Base-by-base conservation (phyloP, 2,329 filamentous ascomycete genomes). In the Blastomyces parvus region DNA sequence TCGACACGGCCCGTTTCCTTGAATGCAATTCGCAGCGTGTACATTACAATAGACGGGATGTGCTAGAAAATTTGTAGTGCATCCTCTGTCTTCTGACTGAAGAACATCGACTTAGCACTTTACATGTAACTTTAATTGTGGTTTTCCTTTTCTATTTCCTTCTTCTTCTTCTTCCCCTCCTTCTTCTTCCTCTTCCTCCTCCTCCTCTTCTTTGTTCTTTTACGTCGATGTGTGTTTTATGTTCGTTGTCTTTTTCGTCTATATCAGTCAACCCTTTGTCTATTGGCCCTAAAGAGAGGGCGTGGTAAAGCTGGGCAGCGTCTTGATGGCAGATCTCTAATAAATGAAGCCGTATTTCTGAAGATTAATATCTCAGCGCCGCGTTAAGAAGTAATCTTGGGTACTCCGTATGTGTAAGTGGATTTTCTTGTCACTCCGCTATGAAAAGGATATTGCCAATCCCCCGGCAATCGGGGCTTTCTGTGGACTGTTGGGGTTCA, bases 1-100 rank as follows among this genome's bases (percentile, higher is more conserved):
- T 59, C 58, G 40, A 59, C 58, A 59, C 58, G 58, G 58, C 58
- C 42, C 55, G n/a, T 59, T 44, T 14, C 42, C 13, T 59, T 25
- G 22, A 59, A 30, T 46, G 38, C 55, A 22, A 42, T 27, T n/a
- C 40, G 8, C 38, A 19, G 56, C 56, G 38, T 59, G 58, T 50
- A 59, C 42, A 59, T 59, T 59, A 59, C 58, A 48, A 59, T 48
- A 48, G 58, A 42, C 58, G 19, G 58, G 42, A 48, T 46, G 57
- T 30, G 8, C 50, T n/a, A n/a, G n/a, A 46, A 27, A n/a, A 33
- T 59, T 59, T 30, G 58, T 33, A 25, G 57, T 59, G 57, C 57
- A 59, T 59, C 46, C 33, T 14, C 57, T 59, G 17, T 46, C 36
- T 59, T 59, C 42, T 48, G 42, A 9, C 58, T 44, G 19, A 30